Evolutionary conservation across 2,329 filamentous ascomycete genomes (phyloP).

Genomic region (Reticulascus tulasneorum): DNA sequence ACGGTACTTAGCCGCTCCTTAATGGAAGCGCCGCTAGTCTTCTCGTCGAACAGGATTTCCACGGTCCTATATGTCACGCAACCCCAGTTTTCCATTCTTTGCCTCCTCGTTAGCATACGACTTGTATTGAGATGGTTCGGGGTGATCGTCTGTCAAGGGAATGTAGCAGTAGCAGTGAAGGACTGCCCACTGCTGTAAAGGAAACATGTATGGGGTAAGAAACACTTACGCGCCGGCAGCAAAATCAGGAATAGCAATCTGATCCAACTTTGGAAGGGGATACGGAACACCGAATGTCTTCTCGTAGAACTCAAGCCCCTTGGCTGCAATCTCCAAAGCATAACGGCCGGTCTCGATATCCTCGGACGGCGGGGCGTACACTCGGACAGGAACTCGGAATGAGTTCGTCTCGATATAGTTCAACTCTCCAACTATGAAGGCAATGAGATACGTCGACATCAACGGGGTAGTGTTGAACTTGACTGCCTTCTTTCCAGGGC

Average conservation of each 20-base stretch:
- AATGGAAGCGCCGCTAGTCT: constrained; percentile 79
- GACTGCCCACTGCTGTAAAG: no score
- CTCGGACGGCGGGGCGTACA: constrained; percentile 88
- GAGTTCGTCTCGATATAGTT: constrained; percentile 89
- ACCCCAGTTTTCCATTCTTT: constrained; percentile 96
- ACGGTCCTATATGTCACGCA: constrained; percentile 92
- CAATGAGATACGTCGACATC: constrained; percentile 95
- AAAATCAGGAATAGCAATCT: constrained; percentile 95
- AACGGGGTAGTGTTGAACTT: constrained; percentile 88
- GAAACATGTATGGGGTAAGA: no score
- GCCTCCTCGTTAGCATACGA: no score
- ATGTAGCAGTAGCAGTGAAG: no score
- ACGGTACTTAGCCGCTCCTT: constrained; percentile 94
- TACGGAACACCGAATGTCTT: constrained; percentile 87
- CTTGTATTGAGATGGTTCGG: no score
- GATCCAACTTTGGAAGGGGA: constrained; percentile 90
- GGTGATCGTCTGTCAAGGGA: no score
- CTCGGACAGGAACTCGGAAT: constrained; percentile 87
- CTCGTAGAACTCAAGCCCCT: constrained; percentile 90
- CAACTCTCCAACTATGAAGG: constrained; percentile 90
- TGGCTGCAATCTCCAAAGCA: constrained; percentile 83
- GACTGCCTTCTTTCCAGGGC: constrained; percentile 66
- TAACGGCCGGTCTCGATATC: constrained; percentile 89
- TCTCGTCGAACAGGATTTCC: constrained; percentile 85
- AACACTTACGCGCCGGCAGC: constrained; percentile 85